phyloP scores from a whole-genome alignment of 306 rosid species.

The Rosa chinensis region DNA sequence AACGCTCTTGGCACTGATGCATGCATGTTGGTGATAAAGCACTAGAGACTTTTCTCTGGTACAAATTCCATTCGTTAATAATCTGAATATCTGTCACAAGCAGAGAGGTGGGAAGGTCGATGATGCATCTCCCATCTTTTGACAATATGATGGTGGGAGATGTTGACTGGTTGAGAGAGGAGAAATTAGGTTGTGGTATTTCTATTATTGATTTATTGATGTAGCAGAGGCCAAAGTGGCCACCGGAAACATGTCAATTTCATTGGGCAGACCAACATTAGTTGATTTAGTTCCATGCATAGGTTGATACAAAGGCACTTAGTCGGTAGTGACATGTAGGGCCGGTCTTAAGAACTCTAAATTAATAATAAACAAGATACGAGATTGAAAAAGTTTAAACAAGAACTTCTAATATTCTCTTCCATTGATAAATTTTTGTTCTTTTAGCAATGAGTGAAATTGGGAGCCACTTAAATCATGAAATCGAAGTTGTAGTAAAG shows the following conservation, averaged over 20 bases:
- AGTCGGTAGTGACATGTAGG: neutral
- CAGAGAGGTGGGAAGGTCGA: neutral
- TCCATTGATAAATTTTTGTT: no score
- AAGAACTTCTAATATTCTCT: no score
- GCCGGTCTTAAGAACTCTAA: neutral
- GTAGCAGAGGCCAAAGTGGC: no score
- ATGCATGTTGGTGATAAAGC: neutral
- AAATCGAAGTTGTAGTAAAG: no score
- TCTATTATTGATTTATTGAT: neutral
- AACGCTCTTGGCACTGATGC: neutral
- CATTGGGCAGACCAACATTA: neutral
- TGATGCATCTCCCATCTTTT: neutral
- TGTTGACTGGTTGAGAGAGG: neutral
- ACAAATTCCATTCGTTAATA: neutral
- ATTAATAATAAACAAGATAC: no score
- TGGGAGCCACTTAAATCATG: no score
- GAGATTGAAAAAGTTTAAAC: no score
- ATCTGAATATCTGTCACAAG: neutral
- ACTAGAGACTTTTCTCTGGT: neutral
- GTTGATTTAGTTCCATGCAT: no score
- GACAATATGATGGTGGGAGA: neutral
- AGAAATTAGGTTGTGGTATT: neutral
- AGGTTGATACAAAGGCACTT: neutral
- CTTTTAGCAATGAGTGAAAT: no score
- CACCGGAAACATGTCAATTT: constrained; percentile 3